A percentile compares a stretch with the other conserved stretches of the same genome.
These are phyloP conservation scores for Ceratobasidium papillatum DNA, from an alignment of 1,284 basidiomycete genomes.

Conservation along the genomic window DNA sequence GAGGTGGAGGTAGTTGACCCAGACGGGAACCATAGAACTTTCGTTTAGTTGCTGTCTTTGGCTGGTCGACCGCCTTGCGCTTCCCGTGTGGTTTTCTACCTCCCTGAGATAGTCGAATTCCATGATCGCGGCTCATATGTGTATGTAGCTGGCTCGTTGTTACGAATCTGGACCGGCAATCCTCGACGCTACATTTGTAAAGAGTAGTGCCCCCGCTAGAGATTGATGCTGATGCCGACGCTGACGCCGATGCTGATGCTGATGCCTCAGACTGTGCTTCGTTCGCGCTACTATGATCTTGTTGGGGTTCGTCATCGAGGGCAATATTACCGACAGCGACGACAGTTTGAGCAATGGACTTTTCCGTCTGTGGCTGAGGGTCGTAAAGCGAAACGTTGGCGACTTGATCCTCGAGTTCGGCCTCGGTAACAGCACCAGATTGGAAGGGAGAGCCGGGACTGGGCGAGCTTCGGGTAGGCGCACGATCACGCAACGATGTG, in stretches of 20 bases:
- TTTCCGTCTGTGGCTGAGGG: background rate
- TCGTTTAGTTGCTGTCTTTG: conserved; percentile 5
- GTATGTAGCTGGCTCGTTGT: conserved; percentile 9
- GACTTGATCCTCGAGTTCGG: conserved; percentile 9
- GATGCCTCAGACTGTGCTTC: background rate
- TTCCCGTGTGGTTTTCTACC: conserved; percentile 2
- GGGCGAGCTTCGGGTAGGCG: conserved; percentile 10
- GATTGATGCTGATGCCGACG: background rate
- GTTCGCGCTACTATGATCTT: background rate
- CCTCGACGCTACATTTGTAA: conserved; percentile 4
- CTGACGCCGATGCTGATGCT: background rate
- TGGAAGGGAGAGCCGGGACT: background rate
- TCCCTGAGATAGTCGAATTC: background rate
- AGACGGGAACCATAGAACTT: background rate
- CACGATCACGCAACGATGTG: background rate
- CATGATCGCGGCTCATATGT: conserved; percentile 36
- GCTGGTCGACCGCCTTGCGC: conserved; percentile 17
- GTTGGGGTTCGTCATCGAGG: background rate
- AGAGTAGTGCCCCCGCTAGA: background rate
- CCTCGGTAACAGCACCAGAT: background rate
- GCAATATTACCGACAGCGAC: conserved; percentile 4
- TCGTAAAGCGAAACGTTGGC: conserved; percentile 27
- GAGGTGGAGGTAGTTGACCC: background rate
- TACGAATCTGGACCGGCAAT: conserved; percentile 4
- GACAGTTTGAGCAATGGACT: conserved; percentile 4